Base-by-base conservation (phyloP, 1,284 basidiomycete genomes). In the Moesziomyces antarcticus region DNA sequence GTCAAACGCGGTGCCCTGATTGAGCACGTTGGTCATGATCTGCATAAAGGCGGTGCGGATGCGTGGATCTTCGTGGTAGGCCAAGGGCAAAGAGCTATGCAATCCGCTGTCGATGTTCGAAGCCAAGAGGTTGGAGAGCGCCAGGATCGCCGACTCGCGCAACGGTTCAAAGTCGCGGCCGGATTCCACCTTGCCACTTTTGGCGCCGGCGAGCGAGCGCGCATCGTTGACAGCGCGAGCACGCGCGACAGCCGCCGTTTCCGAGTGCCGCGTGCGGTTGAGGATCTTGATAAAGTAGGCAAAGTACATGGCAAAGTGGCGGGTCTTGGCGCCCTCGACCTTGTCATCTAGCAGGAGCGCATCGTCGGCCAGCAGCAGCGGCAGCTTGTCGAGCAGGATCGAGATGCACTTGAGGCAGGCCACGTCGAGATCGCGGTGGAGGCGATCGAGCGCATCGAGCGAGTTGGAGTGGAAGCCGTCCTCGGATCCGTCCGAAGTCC, bases 51-150 rank as follows among this genome's bases (percentile, higher is more conserved):
- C 92, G 3, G 89, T 88, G 40, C 93, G 89, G 78, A 92, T 91
- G 27, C 88, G 85, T 18, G 88, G 86, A 79, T 95, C 91, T 27
- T 87, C 85, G 77, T 93, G 91, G 77, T 93, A 94, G 3, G 91
- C 92, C 57, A 93, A 85, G 2, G 89, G 86, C 27, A 96, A 88
- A 79, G 92, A 94, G 82, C 94, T 92, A 84, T 94, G 94, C 76
- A 96, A 89, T 14, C 93, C 93, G 71, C 90, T 91, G 78, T 96
- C 92, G 33, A 92, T 91, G 80, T 96, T 97, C 20, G 93, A 89
- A 25, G 89, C 89, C 58, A 96, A 89, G 7, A 96, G 86, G 70
- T 94, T 89, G 0, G 93, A 89, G 3, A 96, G 88, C 0, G 92
- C 92, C 24, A 77, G 42, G 49, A 82, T 81, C 11, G 80, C 80